These are phyloP conservation scores for Pachysandra terminalis DNA, from an alignment of 164 flowering plant genomes.

Conservation along the genomic window DNA sequence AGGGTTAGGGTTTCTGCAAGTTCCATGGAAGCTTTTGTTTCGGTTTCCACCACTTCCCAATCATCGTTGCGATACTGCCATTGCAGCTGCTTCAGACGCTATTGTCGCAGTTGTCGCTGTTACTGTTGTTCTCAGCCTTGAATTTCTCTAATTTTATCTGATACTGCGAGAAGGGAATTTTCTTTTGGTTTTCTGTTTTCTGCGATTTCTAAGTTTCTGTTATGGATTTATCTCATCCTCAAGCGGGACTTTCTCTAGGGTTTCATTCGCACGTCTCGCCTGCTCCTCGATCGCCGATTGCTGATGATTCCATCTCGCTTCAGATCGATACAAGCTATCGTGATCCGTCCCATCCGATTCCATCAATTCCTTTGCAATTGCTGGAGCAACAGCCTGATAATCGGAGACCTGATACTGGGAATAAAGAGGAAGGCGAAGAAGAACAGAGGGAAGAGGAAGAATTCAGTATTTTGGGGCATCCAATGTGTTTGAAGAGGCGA, in stretches of 20 bases:
- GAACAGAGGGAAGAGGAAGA: conserved; percentile 43
- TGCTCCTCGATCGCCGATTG: conserved; percentile 15
- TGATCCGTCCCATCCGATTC: conserved; percentile 18
- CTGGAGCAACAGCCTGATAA: conserved; percentile 31
- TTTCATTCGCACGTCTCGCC: conserved; percentile 29
- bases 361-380: conserved; percentile 40
- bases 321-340: conserved; percentile 36
- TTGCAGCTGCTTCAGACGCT: conserved; percentile 29
- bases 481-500: conserved; percentile 59
- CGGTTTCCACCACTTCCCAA: conserved; percentile 10
- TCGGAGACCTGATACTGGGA: conserved; percentile 15
- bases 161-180: background rate
- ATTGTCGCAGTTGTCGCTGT: conserved; percentile 46
- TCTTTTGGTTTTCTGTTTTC: background rate
- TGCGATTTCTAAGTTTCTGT: background rate
- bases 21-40: conserved; percentile 24
- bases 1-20: conserved; percentile 5
- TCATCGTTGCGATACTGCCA: conserved; percentile 20
- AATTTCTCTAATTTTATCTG: background rate
- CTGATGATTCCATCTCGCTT: conserved; percentile 38
- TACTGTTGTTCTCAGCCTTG: conserved; percentile 17
- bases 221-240: conserved; percentile 51
- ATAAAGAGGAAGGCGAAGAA: conserved; percentile 11
- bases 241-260: conserved; percentile 43
- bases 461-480: conserved; percentile 58